Percentiles rank a stretch among this genome's conserved stretches.
Evolutionary conservation across 805 yeast species (phyloP).

Genomic region (Wilhelminamyces savonicus): DNA sequence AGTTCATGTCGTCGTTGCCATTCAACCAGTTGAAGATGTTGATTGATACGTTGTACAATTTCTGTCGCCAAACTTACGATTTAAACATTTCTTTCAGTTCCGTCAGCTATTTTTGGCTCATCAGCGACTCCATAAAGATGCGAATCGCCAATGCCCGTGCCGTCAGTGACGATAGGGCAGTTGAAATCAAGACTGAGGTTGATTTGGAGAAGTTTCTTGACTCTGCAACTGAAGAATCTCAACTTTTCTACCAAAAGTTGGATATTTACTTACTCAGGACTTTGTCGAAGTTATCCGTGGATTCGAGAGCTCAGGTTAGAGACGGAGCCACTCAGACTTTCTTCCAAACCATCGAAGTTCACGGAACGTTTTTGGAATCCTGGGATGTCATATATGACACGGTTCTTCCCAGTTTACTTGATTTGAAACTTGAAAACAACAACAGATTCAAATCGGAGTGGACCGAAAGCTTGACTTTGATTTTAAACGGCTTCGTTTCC

Average conservation of each 20-base stretch:
- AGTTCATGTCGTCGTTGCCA: constrained; percentile 72
- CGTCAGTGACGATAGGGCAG: too few relatives aligned
- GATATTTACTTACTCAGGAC: constrained; percentile 57
- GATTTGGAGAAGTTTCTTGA: constrained; percentile 3
- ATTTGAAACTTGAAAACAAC: constrained; percentile 11
- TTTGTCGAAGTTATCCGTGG: constrained; percentile 58
- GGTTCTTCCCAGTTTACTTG: constrained; percentile 53
- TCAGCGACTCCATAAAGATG: constrained; percentile 61
- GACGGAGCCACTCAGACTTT: constrained; percentile 89
- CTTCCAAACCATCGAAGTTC: constrained; percentile 50
- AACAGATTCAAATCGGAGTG: constrained; percentile 33
- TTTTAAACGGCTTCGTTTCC: constrained; percentile 60
- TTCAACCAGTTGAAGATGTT: constrained; percentile 53
- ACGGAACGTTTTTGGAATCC: constrained; percentile 39
- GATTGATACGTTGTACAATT: constrained; percentile 66
- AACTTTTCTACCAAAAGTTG: constrained; percentile 24
- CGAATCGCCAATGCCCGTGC: constrained; percentile 6
- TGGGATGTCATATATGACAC: constrained; percentile 68
- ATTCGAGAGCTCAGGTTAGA: constrained; percentile 70
- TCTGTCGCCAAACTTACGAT: constrained; percentile 66
- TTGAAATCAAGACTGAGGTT: background rate
- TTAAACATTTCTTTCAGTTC: constrained; percentile 87
- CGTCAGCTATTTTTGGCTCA: constrained; percentile 85
- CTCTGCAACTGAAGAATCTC: constrained; percentile 10
- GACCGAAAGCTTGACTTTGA: constrained; percentile 56